Evolutionary conservation across 108 stramenopile species (phyloP), one percentile per base, ranked within the genome.

Genomic region (Phaeodactylum tricornutum): DNA sequence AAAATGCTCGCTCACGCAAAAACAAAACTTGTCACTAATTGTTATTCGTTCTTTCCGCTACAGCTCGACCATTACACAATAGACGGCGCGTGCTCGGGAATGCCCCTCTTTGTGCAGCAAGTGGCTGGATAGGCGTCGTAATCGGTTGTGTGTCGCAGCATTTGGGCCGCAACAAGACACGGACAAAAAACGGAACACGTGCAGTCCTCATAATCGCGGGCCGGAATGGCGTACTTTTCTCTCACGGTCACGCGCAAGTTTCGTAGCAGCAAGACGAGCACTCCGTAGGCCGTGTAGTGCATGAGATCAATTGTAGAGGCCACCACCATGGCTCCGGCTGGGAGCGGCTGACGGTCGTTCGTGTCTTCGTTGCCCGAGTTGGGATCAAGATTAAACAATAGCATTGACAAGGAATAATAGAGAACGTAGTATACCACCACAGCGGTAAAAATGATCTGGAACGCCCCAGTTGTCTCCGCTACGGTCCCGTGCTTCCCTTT

Each of bases 111-210:
- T 7, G 47, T 42, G 55, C 55, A 64, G 47, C 35, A 50, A 14
- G 7, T 23, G 3, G 48, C n/a, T 20, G 27, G 43, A 50, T 57
- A 64, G 4, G 47, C 50, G 15, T 53, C 42, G 48, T 64, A 64
- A 15, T 64, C 62, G 26, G 55, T 57, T 8, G 62, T 64, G 38
- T 64, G 62, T 3, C 62, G 50, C 30, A 50, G n/a, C 48, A 64
- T 57, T 51, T 64, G 62, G 5, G 55, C 55, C 12, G 51, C 41
- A 20, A 36, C 40, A 22, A 27, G 50, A 20, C 38, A 32, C 16
- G 17, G 24, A 34, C 62, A 64, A 11, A 26, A 62, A 26, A 45
- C 5, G 2, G 53, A 33, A 16, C 14, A 27, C 4, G n/a, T 14
- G 38, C 4, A 11, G 30, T 62, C 61, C 47, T 62, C 53, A 27